Base-by-base conservation (phyloP, 2,329 filamentous ascomycete species). In the Penicillium olsonii region DNA sequence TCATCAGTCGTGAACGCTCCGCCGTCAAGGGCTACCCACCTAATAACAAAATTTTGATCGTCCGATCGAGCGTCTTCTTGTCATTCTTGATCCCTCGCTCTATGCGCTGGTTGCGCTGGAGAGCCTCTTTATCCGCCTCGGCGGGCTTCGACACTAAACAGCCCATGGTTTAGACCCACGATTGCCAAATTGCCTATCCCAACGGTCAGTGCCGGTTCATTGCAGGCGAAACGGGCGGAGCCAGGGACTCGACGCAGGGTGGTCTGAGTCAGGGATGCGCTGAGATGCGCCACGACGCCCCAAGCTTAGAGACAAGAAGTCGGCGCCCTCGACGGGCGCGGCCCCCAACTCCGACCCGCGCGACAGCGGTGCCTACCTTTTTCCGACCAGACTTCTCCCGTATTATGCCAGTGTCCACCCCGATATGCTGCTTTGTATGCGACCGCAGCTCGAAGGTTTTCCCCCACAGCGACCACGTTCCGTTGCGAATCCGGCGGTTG, bases 21-120 rank as follows among this genome's bases (percentile, higher is more conserved):
- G 22, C 39, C 29, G 38, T 8, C 15, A 9, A 20, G 31, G 15
- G 27, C 22, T 20, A 72, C 83, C 58, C 81, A 96, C 92, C 92
- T 57, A 99, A 81, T 60, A 99, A 79, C 61, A 99, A 77, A 57
- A 99, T 85, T 80, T 97, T 99, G 66, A 97, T 90, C 68, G 96
- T 92, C 67, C 87, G 87, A 48, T 87, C 78, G 79, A 94, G 80
- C 60, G 81, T 82, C 81, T 94, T 96, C 77, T 92, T 90, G 76
- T 97, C 94, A 62, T 85, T 83, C 54, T 89, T 87, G 63, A 99
- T 83, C 64, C 84, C 77, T 74, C 87, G 89, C 68, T 99, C 94
- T 62, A 99, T 91, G 70, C 94, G 90, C 61, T 71, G 71, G 67
- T 73, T 78, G 24, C 68, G 68, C 52, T 70, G 69, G 17, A 64